Conservation (phyloP, 495 filamentous ascomycete genomes). For the Aspergillus sclerotiicarbonarius region DNA sequence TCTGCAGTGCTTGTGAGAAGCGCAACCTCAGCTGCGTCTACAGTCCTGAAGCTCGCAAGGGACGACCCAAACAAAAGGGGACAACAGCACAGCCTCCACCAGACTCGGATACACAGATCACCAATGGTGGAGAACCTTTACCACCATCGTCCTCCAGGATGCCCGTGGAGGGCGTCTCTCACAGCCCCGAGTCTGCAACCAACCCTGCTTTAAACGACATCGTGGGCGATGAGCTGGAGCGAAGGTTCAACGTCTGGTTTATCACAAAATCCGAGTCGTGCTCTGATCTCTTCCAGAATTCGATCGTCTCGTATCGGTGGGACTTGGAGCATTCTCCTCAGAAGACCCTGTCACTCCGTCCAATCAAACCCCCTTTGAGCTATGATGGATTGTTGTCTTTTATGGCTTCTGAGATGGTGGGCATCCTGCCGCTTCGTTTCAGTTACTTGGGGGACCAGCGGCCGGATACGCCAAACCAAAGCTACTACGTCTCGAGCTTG, state of each 20-base stretch:
- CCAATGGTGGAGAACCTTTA: background rate
- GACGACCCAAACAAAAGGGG: conserved; percentile 1
- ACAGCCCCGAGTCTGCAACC: background rate
- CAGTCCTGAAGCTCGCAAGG: conserved; percentile 4
- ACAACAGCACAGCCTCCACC: background rate
- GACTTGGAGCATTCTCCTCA: background rate
- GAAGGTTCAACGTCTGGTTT: background rate
- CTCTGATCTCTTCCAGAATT: background rate
- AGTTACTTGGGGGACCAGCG: background rate
- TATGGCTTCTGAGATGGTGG: conserved; percentile 9
- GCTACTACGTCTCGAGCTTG: conserved; percentile 1
- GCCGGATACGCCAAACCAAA: background rate
- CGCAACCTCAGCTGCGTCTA: conserved; percentile 11
- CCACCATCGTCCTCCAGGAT: background rate
- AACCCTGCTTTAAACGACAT: background rate
- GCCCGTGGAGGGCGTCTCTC: background rate
- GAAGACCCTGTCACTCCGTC: background rate
- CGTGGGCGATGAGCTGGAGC: background rate
- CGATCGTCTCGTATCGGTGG: background rate
- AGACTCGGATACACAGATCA: background rate
- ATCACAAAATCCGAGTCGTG: background rate
- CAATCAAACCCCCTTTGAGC: background rate
- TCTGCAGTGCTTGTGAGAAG: conserved; percentile 9
- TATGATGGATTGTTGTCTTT: conserved; percentile 7
- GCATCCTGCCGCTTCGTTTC: background rate